Base-by-base conservation (phyloP, 2,329 filamentous ascomycete genomes). In the Ascochyta fabae region DNA sequence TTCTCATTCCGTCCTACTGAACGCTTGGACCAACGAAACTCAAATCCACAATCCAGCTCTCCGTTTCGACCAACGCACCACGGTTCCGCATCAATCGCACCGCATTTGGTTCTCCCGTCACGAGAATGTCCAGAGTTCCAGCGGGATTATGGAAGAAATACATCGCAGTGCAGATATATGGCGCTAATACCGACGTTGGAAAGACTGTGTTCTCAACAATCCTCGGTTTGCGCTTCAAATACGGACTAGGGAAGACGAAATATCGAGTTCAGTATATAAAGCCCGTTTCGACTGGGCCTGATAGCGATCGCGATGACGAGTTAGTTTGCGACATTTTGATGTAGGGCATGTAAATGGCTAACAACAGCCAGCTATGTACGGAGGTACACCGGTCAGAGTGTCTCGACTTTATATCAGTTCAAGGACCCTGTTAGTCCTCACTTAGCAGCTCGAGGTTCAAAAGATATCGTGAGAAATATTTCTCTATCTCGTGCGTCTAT, bases 141-240 rank as follows among this genome's bases (percentile, higher is more conserved):
- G 82, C 86, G 48, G 79, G 86, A 43, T 80, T 92, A 34, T 91
- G 87, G 85, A 86, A 87, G 57, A 84, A 84, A 8, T 79, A 93
- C 49, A 85, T 86, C 58, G 81, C 86, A 12, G 84, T 90, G 64
- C 91, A 95, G 74, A 80, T 96, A 34, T 96, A 90, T 67, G 91
- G 91, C 26, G 89, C 91, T 42, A 95, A 94, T 67, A 95, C 91
- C 0, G 86, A 90, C 62, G 90, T 95, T 24, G 91, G 91, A 61
- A 96, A 96, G 79, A 96, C 91, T 0, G 85, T 96, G 29, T 83
- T 92, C 54, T 88, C 89, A 2, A 92, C 90, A 0, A 75, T 92
- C 12, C 79, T 96, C 3, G 89, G 86, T 72, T 31, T 40, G 29
- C 52, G 52, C 19, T 16, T 49, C 41, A 86, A 84, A 59, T 83